Conservation (phyloP, 129 eudicot genomes). For the Helichrysum umbraculigerum region DNA sequence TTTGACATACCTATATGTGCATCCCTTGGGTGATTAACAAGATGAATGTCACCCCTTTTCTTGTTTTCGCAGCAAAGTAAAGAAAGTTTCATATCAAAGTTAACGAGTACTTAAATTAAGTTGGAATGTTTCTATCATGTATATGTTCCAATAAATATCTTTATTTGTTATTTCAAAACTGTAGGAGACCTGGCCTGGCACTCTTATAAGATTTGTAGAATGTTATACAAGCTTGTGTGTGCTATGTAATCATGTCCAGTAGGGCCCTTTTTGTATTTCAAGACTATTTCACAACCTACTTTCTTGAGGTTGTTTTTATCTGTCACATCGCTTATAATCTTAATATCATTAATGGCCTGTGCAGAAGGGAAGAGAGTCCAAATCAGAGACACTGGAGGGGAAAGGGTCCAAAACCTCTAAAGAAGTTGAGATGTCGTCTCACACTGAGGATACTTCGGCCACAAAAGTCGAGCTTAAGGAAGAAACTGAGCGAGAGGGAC, state of each 20-base stretch:
- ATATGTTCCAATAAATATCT: too few relatives aligned
- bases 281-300: not conserved
- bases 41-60: not conserved
- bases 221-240: not conserved
- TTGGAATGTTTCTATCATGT: not conserved
- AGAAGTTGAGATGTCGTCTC: constrained; percentile 8
- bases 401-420: constrained; percentile 15
- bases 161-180: not conserved
- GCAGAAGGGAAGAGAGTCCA: constrained; percentile 30
- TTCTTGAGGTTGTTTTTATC: constrained; percentile 1
- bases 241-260: not conserved
- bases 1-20: too few relatives aligned
- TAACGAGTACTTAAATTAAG: not conserved
- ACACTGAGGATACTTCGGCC: not conserved
- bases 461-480: not conserved
- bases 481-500: constrained; percentile 22
- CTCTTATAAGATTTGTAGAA: not conserved
- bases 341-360: not conserved
- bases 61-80: not conserved
- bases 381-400: constrained; percentile 19
- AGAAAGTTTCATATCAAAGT: not conserved
- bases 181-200: not conserved
- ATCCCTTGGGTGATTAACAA: too few relatives aligned
- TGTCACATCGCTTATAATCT: not conserved
- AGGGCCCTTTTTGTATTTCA: not conserved